Evolutionary conservation across 2,329 filamentous ascomycete genomes (phyloP), one percentile per base, ranked within the genome.

Genomic region (Exophiala oligosperma): DNA sequence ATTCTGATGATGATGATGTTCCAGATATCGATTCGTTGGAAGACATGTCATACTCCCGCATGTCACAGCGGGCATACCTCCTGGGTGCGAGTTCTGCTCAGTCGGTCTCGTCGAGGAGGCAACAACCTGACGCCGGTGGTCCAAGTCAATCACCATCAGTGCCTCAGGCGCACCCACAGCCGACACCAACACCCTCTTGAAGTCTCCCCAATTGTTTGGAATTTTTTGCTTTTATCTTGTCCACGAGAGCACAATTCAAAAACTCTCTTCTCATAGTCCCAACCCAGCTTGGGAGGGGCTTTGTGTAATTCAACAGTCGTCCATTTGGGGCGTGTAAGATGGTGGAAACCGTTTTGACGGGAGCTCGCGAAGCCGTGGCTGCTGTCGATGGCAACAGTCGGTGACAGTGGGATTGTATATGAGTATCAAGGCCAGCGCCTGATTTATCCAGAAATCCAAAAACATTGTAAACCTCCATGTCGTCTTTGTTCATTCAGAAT

Each of bases 1-100:
- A 95, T 69, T 87, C 88, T 26, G 90, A 96, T 67, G 90, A 92
- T 61, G 88, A 88, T 62, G 91, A 92, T 52, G 89, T 52, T 43
- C 47, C 48, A 17, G 63, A 61, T 29, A 48, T 43, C 8, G 60
- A 61, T 48, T 38, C 38, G 24, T 46, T 14, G n/a, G 29, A 46
- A 11, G 62, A 62, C 28, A 44, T 57, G 40, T 57, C 53, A 26
- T 55, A 59, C 55, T 54, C 52, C 57, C 79, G 83, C 68, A 84
- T 84, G 73, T 76, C 79, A 54, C 83, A 84, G 68, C 79, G 82
- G 49, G 77, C 72, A 69, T 81, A 75, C 71, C 81, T 80, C 59
- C 54, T 65, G 24, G 63, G 58, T 17, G 57, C 38, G 17, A 64
- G 57, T 12, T 61, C 65, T 32, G 46, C 57, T 37, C 61, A 62